A percentile compares a stretch with the other conserved stretches of the same genome.
Conservation (phyloP, 306 rosid species). For the Pyrus bretschneideri region DNA sequence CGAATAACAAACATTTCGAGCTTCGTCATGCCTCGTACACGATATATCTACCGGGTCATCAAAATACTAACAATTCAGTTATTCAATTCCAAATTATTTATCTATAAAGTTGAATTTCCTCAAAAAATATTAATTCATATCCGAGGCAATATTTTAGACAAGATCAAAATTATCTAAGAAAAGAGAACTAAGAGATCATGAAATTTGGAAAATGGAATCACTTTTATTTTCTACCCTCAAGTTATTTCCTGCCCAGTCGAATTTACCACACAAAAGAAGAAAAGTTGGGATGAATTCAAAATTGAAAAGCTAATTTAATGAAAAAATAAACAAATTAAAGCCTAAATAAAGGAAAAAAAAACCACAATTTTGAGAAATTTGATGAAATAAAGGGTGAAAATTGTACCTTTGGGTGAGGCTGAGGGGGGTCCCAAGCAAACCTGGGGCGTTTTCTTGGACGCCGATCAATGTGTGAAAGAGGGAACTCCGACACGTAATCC, state of each 20-base stretch:
- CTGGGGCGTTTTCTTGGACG: constrained; percentile 49
- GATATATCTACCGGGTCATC: neutral
- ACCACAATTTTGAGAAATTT: neutral
- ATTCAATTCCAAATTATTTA: neutral
- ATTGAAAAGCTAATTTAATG: neutral
- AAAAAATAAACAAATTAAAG: neutral
- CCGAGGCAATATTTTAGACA: neutral
- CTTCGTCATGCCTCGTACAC: neutral
- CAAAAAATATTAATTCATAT: neutral
- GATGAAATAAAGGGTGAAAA: neutral
- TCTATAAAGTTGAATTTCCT: neutral
- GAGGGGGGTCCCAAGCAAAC: constrained; percentile 43
- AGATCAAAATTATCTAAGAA: neutral
- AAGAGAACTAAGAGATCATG: neutral
- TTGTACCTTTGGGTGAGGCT: constrained; percentile 36
- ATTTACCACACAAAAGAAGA: neutral
- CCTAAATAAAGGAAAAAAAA: neutral
- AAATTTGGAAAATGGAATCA: neutral
- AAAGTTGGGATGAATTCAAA: neutral
- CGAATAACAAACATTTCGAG: neutral
- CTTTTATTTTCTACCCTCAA: neutral
- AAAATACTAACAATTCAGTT: neutral
- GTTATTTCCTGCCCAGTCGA: neutral
- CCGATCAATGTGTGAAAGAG: constrained; percentile 39
- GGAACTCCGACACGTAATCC: constrained; percentile 35